Evolutionary conservation across 2,329 filamentous ascomycete genomes (phyloP), one percentile per base, ranked within the genome.

Genomic region (Colletotrichum sp.): DNA sequence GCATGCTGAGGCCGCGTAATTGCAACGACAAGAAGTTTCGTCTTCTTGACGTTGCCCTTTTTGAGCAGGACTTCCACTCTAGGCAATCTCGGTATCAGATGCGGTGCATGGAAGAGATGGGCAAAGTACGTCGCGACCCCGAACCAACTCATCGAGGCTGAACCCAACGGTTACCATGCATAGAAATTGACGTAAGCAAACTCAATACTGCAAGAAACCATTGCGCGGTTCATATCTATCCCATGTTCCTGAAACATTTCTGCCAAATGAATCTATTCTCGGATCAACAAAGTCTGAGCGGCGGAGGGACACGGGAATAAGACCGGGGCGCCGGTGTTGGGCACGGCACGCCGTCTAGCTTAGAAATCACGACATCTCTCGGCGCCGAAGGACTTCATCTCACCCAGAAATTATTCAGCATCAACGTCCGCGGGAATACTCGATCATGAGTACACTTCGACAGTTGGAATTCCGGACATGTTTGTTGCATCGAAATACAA

Each of bases 351-450:
- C 71, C 34, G 15, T 39, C 16, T 5, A n/a, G 72, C 73, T 76
- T 76, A 76, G 70, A 73, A 73, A 76, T 76, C 73, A 76, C 64
- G 44, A 65, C 34, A 26, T n/a, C 21, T n/a, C 69, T 52, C 67
- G 70, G 72, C 52, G 62, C 69, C 72, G 63, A 59, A 55, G 3
- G 5, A 32, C 16, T n/a, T 72, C 26, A 26, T 8, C 36, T 13
- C 32, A n/a, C 13, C 12, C 44, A 39, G 8, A 24, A 32, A 49
- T 76, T 76, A 76, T 73, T 73, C 70, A 73, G 49, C 70, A 64
- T 36, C 5, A 1, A 8, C 39, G 26, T 44, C 36, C 36, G 21
- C 39, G 39, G 39, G 18, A 49, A 49, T 49, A 49, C 3, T 49
- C 39, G 1, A 12, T 49, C 18, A n/a, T 49, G 10, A 10, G 18